Conservation (phyloP, 495 filamentous ascomycete genomes). For the Schizothecium vesticola region DNA sequence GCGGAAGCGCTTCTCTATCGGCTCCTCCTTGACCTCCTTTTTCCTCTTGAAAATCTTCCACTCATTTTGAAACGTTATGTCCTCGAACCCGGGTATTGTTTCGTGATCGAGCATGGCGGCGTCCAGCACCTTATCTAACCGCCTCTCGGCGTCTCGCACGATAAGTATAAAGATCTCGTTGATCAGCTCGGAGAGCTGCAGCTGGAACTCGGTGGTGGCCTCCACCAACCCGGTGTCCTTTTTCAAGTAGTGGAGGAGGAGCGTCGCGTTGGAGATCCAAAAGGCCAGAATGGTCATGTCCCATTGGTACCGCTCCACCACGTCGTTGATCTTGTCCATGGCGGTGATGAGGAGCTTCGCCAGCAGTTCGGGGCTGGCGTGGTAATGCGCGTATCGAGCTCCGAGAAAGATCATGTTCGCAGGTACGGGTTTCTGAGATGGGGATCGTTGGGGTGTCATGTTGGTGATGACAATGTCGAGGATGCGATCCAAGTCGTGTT, state of each 20-base stretch:
- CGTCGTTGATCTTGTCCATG: conserved; percentile 93
- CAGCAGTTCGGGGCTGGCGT: conserved; percentile 80
- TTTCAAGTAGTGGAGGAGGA: conserved; percentile 92
- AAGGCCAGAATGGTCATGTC: conserved; percentile 99
- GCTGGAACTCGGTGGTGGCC: conserved; percentile 83
- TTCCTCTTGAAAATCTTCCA: conserved; percentile 95
- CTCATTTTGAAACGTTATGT: conserved; percentile 93
- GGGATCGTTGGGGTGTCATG: conserved; percentile 94
- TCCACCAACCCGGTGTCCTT: conserved; percentile 81
- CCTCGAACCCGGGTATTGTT: conserved; percentile 95
- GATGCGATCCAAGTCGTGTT: conserved; percentile 81
- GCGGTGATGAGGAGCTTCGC: conserved; percentile 74
- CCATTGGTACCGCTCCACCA: conserved; percentile 92
- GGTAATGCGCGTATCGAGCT: conserved; percentile 94
- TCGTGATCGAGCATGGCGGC: conserved; percentile 94
- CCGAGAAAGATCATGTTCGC: conserved; percentile 95
- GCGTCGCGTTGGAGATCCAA: conserved; percentile 96
- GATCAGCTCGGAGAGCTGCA: conserved; percentile 88
- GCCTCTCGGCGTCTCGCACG: conserved; percentile 91
- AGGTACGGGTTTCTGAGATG: conserved; percentile 93
- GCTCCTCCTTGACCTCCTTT: conserved; percentile 77
- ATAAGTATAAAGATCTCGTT: conserved; percentile 99
- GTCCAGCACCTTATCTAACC: conserved; percentile 94
- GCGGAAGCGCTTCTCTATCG: conserved; percentile 84
- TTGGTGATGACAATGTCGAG: conserved; percentile 95